Evolutionary conservation across 176 grass and related monocot species (phyloP).

Genomic region (Oryza glumipatula): DNA sequence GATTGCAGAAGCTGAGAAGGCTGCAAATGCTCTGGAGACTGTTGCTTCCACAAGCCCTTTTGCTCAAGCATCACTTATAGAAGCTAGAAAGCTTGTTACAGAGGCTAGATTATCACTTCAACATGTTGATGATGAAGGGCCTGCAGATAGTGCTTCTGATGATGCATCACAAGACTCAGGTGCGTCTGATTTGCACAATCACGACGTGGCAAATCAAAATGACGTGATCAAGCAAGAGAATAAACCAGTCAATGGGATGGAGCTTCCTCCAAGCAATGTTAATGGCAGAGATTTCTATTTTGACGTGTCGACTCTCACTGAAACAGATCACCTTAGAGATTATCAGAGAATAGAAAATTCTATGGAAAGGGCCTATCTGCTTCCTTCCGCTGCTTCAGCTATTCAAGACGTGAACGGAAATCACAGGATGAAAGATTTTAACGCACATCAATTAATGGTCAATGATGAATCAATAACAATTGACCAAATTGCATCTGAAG

Average conservation of each 20-base stretch:
- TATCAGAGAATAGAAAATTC: constrained; percentile 46
- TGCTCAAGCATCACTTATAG: constrained; percentile 74
- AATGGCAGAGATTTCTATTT: constrained; percentile 46
- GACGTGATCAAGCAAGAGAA: constrained; percentile 30
- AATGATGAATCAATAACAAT: constrained; percentile 34
- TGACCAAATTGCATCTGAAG: constrained; percentile 28
- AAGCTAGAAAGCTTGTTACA: constrained; percentile 75
- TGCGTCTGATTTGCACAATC: constrained; percentile 26
- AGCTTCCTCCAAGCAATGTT: constrained; percentile 26
- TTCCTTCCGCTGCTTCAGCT: constrained; percentile 47
- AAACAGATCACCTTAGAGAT: constrained; percentile 37
- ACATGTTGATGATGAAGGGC: constrained; percentile 36
- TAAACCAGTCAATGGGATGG: constrained; percentile 58
- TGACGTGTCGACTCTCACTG: constrained; percentile 29
- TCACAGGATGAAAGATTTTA: constrained; percentile 38
- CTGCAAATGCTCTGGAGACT: constrained; percentile 68
- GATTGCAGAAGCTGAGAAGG: constrained; percentile 87
- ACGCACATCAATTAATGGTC: constrained; percentile 17
- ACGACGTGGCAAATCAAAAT: constrained; percentile 12
- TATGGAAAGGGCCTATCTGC: constrained; percentile 48
- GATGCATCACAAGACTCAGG: constrained; percentile 30
- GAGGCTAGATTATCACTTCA: constrained; percentile 66
- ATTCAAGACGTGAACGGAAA: constrained; percentile 38
- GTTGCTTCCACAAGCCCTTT: constrained; percentile 59
- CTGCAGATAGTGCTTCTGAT: constrained; percentile 35